Evolutionary conservation across 805 yeast species (phyloP).

Genomic region (Lipomyces sp.): DNA sequence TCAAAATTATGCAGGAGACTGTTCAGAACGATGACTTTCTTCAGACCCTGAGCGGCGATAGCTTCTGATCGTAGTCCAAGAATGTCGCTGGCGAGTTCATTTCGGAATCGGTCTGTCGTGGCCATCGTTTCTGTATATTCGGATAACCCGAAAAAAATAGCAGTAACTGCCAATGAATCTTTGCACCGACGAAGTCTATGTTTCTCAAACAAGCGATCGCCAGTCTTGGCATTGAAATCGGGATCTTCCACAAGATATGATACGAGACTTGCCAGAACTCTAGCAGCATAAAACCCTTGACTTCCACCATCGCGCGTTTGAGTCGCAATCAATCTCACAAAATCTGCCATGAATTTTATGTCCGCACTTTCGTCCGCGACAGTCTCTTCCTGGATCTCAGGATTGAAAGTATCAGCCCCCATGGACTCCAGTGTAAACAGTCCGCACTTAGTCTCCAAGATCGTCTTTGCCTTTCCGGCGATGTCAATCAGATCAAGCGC

Average conservation of each 20-base stretch:
- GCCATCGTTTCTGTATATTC: slow-evolving; percentile 41
- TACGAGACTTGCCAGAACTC: slow-evolving; percentile 12
- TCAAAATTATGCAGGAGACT: slow-evolving; percentile 39
- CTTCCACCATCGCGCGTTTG: not conserved
- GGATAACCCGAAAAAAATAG: slow-evolving; percentile 30
- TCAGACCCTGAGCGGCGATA: slow-evolving; percentile 45
- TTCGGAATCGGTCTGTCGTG: slow-evolving; percentile 53
- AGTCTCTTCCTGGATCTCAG: not conserved
- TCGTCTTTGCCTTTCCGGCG: slow-evolving; percentile 6
- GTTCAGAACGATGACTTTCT: slow-evolving; percentile 48
- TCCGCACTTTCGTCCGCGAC: not conserved
- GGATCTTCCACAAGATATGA: slow-evolving; percentile 12
- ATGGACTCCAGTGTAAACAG: slow-evolving; percentile 1
- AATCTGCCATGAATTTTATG: slow-evolving; percentile 10
- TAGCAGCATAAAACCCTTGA: slow-evolving; percentile 18
- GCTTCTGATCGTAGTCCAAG: slow-evolving; percentile 50
- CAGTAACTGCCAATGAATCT: slow-evolving; percentile 10
- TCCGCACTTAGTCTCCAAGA: slow-evolving; percentile 6
- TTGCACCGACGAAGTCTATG: slow-evolving; percentile 16
- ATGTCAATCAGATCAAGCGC: slow-evolving; percentile 14
- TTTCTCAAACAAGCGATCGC: slow-evolving; percentile 12
- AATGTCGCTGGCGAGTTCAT: slow-evolving; percentile 60
- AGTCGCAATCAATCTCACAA: slow-evolving; percentile 3
- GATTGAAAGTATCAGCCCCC: slow-evolving; percentile 5
- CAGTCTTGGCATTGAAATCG: slow-evolving; percentile 15